A percentile compares a stretch with the other conserved stretches of the same genome.
Evolutionary conservation across 2,329 filamentous ascomycete species (phyloP).

Genomic region (Alternaria tenuissima): DNA sequence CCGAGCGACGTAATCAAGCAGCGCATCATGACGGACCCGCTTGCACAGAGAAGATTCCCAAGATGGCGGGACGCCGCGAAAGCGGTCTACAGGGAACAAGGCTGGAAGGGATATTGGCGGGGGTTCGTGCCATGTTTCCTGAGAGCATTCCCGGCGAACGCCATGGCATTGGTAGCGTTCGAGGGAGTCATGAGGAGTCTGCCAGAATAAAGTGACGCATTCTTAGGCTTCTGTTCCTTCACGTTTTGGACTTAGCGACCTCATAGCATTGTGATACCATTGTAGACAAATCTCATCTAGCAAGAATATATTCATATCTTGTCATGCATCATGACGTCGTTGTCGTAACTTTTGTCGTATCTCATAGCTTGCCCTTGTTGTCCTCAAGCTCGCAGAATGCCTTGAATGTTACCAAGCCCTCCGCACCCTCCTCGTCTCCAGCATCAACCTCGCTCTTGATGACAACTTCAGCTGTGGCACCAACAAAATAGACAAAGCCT

Average conservation of each 20-base stretch:
- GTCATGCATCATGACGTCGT: neutral
- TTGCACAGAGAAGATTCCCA: constrained; percentile 72
- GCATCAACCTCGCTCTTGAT: constrained; percentile 70
- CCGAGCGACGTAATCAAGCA: constrained; percentile 95
- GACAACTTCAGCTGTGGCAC: constrained; percentile 83
- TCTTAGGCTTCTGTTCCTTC: neutral
- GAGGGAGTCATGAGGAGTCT: constrained; percentile 81
- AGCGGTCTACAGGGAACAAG: constrained; percentile 78
- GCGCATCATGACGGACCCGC: constrained; percentile 92
- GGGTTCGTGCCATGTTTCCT: constrained; percentile 95
- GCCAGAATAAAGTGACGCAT: constrained; percentile 33
- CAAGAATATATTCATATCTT: neutral
- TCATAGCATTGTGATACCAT: constrained; percentile 4
- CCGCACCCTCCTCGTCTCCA: constrained; percentile 44
- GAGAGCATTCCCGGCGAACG: constrained; percentile 94
- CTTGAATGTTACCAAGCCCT: constrained; percentile 87
- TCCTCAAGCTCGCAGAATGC: constrained; percentile 83
- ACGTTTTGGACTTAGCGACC: neutral
- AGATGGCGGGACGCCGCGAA: constrained; percentile 82
- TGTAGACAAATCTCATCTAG: neutral
- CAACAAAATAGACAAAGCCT: constrained; percentile 69
- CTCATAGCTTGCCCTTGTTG: constrained; percentile 41
- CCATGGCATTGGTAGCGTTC: constrained; percentile 90
- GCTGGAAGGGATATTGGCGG: constrained; percentile 84
- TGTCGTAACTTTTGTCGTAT: neutral